These are phyloP conservation scores for Ustilago xerochloae DNA, from an alignment of 1,284 basidiomycete genomes.

Conservation along the genomic window DNA sequence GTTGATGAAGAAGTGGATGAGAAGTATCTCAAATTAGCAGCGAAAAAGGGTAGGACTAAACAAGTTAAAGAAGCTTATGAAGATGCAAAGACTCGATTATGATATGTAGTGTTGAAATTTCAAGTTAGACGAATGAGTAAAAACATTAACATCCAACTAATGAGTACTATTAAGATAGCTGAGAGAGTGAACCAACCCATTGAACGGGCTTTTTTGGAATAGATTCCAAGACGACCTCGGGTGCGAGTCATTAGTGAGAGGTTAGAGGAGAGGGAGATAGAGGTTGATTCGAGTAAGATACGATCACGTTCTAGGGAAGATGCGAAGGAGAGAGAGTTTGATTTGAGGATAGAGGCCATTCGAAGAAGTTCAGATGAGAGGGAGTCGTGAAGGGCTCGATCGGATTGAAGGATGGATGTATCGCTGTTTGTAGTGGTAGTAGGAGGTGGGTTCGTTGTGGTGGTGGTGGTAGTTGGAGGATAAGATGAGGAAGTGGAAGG, in stretches of 20 bases:
- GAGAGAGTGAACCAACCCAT: conserved; percentile 67
- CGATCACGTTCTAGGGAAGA: conserved; percentile 66
- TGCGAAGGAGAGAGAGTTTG: conserved; percentile 62
- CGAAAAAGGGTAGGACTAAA: conserved; percentile 16
- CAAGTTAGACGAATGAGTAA: conserved; percentile 64
- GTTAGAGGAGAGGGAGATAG: conserved; percentile 52
- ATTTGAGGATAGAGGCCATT: conserved; percentile 63
- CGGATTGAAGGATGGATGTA: conserved; percentile 48
- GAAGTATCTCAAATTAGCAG: conserved; percentile 24
- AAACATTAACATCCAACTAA: conserved; percentile 66
- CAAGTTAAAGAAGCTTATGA: conserved; percentile 32
- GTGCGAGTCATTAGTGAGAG: conserved; percentile 66
- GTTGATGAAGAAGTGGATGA: conserved; percentile 17
- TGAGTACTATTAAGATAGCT: conserved; percentile 55
- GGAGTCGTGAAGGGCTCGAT: conserved; percentile 59
- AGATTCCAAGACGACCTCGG: conserved; percentile 61
- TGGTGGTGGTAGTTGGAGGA: not conserved
- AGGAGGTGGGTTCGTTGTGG: not conserved
- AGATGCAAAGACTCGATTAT: conserved; percentile 2
- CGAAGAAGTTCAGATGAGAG: conserved; percentile 65
- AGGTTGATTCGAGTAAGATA: conserved; percentile 60
- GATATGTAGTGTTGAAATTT: not conserved
- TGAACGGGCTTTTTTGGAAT: conserved; percentile 59
- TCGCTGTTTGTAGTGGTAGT: conserved; percentile 12
- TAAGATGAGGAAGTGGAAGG: not conserved